Percentiles rank a stretch among this genome's conserved stretches.
Conservation (phyloP, 1,284 basidiomycete species). For the Trichosporon coremiiforme region DNA sequence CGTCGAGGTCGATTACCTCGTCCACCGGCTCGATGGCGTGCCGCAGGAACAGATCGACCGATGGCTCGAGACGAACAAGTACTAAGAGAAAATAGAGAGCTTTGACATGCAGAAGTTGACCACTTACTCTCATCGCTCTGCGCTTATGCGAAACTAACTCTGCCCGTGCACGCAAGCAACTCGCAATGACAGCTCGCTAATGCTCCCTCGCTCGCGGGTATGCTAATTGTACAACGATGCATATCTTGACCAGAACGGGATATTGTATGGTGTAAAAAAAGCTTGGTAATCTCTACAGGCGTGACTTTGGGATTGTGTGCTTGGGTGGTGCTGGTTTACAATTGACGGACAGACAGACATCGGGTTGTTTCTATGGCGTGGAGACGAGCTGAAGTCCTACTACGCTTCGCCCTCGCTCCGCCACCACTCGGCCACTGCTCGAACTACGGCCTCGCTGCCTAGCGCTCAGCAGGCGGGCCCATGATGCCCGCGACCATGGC, state of each 20-base stretch:
- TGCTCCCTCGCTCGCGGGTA: background rate
- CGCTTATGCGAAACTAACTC: no score
- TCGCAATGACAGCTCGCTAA: no score
- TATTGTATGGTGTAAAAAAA: background rate
- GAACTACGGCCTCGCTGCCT: background rate
- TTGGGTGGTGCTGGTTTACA: background rate
- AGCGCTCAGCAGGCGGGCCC: slow-evolving; percentile 45
- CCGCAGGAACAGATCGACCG: slow-evolving; percentile 75
- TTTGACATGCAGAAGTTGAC: no score
- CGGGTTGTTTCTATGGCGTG: background rate
- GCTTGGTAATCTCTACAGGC: background rate
- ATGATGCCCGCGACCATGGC: slow-evolving; percentile 52
- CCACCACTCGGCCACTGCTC: no score
- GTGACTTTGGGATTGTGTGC: background rate
- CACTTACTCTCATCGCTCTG: no score
- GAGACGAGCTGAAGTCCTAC: no score
- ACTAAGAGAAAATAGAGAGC: background rate
- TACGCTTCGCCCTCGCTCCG: no score
- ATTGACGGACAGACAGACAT: background rate
- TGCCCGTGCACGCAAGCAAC: no score
- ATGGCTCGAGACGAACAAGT: slow-evolving; percentile 55
- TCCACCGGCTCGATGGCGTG: slow-evolving; percentile 79
- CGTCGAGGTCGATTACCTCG: slow-evolving; percentile 94
- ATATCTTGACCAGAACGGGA: background rate
- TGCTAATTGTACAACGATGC: slow-evolving; percentile 19